Base-by-base conservation (phyloP, 257 asterid genomes). In the Solanum virginianum region DNA sequence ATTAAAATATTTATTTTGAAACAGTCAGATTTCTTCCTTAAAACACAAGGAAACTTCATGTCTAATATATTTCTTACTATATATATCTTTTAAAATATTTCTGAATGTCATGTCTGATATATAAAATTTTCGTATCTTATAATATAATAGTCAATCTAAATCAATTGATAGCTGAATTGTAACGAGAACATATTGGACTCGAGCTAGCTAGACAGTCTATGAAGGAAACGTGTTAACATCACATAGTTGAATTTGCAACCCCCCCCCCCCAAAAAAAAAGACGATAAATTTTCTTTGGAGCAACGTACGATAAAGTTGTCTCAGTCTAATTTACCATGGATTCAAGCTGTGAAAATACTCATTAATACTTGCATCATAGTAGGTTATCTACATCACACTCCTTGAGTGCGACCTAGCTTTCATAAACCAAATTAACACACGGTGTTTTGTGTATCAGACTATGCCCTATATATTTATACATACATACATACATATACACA, bases 291-390 rank as follows among this genome's bases (percentile, higher is more conserved):
- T 74, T 22, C 59, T 47, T 74, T 0, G 3, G 0, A 59, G 7
- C 65, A 59, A 59, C 0, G 14, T 9, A 59, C 13, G n/a, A 7
- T 55, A 55, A 55, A 55, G 0, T 55, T 16, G 0, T 55, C 3
- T 17, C 10, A 2, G 1, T 16, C n/a, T 55, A 1, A 16, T 0
- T 3, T n/a, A 60, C 10, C 4, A 60, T 0, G 4, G 2, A 6
- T 5, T n/a, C 24, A 5, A 60, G 1, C 24, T 7, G 1, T 10
- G 29, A 60, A 60, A n/a, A 60, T 0, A 60, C 1, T n/a, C 1
- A 60, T 0, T 2, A 4, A 57, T 57, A 6, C 15, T n/a, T 60
- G 32, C 1, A 60, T n/a, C 18, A n/a, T 14, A 7, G 32, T 2
- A 18, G 1, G 10, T 10, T 20, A 1, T 59, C 3, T 10, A n/a